Evolutionary conservation across 23 red algal species (phyloP), one percentile per base, ranked within the genome.

Genomic region (Rhodosorus marinus): DNA sequence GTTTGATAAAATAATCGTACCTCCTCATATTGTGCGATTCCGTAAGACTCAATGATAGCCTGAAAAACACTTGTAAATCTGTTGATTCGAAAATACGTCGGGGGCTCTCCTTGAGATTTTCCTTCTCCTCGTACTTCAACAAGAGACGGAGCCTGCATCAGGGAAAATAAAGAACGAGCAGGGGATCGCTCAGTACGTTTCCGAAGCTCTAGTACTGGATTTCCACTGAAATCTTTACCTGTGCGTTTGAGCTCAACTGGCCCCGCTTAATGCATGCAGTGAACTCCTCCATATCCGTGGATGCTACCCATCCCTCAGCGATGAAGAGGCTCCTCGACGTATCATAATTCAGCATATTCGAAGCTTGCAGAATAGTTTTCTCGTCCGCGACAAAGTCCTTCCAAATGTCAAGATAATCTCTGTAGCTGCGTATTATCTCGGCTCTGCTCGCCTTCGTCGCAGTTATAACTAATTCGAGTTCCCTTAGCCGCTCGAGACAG

Each of bases 31-130:
- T 76, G 69, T 0, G 90, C 72, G 7, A 98, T 35, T 27, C 90
- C 90, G 51, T 98, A 98, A 21, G 90, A 72, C 34, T 98, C 90
- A 11, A 98, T 74, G 26, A 98, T 83, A 35, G 64, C 51, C 30
- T 98, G 90, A 34, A 82, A 98, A 0, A 98, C 79, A 28, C 74
- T 59, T n/a, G 90, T 98, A 68, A 98, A 98, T 26, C 81, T 83
- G 78, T 98, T 98, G 26, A 62, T 51, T 43, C 73, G 70, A 54
- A 79, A 98, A 22, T 77, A 69, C 6, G 90, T 98, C 0, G 90
- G 90, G 24, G 87, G 77, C 1, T 34, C 15, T 31, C 63, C 76
- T 14, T 82, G 68, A n/a, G n/a, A n/a, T 0, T 54, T 36, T 31
- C 50, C 33, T 20, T 31, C 30, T 1, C 60, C 36, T 31, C 76